phyloP scores from a whole-genome alignment of 1,284 basidiomycete genomes.

The Ustilago crameri region DNA sequence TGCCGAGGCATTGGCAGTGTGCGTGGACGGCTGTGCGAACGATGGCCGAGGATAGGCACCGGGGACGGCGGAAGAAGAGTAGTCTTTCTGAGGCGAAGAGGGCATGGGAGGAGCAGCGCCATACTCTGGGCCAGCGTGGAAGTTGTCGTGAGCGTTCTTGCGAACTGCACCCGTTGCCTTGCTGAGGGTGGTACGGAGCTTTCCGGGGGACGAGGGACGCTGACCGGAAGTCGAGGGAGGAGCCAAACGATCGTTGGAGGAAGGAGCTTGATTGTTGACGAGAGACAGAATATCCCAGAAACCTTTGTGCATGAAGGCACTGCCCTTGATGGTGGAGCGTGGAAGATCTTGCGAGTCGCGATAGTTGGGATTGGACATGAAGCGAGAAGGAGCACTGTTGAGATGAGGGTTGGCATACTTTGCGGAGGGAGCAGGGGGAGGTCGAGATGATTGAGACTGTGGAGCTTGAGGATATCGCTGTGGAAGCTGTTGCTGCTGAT shows the following conservation, averaged over 20 bases:
- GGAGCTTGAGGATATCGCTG: constrained; percentile 21
- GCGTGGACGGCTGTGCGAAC: constrained; percentile 29
- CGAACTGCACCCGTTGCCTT: constrained; percentile 52
- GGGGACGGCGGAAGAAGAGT: constrained; percentile 23
- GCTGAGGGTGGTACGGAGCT: constrained; percentile 51
- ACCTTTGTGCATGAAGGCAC: constrained; percentile 65
- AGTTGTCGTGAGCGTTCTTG: constrained; percentile 32
- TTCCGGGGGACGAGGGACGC: constrained; percentile 42
- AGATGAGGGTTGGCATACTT: constrained; percentile 43
- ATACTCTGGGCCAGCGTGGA: constrained; percentile 50
- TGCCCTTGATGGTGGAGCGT: constrained; percentile 46
- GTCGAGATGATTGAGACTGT: constrained; percentile 18
- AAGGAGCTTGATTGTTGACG: constrained; percentile 50
- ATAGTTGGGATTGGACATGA: constrained; percentile 22
- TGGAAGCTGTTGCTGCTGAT: constrained; percentile 15
- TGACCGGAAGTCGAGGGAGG: constrained; percentile 25
- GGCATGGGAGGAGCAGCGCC: constrained; percentile 23
- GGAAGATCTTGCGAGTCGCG: constrained; percentile 29
- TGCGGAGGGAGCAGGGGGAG: constrained; percentile 38
- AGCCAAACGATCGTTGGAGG: constrained; percentile 20
- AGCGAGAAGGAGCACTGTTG: constrained; percentile 46
- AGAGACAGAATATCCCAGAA: constrained; percentile 64
- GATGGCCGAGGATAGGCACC: constrained; percentile 39
- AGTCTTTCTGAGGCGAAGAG: constrained; percentile 17
- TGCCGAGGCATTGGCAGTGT: constrained; percentile 38